Conservation (phyloP, 2,329 filamentous ascomycete genomes). For the Aspergillus awamori region DNA sequence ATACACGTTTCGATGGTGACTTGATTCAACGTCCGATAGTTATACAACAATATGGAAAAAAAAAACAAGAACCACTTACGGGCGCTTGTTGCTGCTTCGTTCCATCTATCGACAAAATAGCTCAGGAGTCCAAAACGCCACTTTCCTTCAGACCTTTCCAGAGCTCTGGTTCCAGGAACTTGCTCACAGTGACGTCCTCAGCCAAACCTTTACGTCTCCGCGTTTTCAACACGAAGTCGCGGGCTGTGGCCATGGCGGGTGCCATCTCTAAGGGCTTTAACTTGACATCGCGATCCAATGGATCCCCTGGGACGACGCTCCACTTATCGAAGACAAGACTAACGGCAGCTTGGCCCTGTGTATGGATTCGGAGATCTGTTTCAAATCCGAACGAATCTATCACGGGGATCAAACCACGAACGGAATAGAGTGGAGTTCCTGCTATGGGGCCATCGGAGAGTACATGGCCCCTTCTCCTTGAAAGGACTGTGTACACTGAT, state of each 20-base stretch:
- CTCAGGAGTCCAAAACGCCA: slow-evolving; percentile 72
- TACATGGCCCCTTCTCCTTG: slow-evolving; percentile 86
- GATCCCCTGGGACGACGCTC: slow-evolving; percentile 94
- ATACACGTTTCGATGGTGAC: background rate
- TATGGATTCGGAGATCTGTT: slow-evolving; percentile 94
- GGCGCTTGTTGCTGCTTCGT: background rate
- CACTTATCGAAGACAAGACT: slow-evolving; percentile 93
- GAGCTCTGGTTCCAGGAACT: slow-evolving; percentile 93
- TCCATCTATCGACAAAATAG: background rate
- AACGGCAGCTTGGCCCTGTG: slow-evolving; percentile 87
- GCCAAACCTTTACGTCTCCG: slow-evolving; percentile 88
- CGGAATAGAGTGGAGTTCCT: slow-evolving; percentile 89
- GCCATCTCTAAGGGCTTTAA: slow-evolving; percentile 85
- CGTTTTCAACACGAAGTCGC: slow-evolving; percentile 97
- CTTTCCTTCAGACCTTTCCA: slow-evolving; percentile 87
- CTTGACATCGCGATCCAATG: slow-evolving; percentile 83
- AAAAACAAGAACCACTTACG: background rate
- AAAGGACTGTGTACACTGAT: slow-evolving; percentile 87
- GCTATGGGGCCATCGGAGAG: slow-evolving; percentile 92
- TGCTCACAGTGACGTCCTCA: slow-evolving; percentile 93
- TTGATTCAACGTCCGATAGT: background rate
- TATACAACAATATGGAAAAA: background rate
- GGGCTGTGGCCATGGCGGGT: slow-evolving; percentile 80
- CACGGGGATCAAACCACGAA: slow-evolving; percentile 87
- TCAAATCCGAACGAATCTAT: slow-evolving; percentile 98